Base-by-base conservation (phyloP, 2,329 filamentous ascomycete species). In the Fusarium nisikadoi region DNA sequence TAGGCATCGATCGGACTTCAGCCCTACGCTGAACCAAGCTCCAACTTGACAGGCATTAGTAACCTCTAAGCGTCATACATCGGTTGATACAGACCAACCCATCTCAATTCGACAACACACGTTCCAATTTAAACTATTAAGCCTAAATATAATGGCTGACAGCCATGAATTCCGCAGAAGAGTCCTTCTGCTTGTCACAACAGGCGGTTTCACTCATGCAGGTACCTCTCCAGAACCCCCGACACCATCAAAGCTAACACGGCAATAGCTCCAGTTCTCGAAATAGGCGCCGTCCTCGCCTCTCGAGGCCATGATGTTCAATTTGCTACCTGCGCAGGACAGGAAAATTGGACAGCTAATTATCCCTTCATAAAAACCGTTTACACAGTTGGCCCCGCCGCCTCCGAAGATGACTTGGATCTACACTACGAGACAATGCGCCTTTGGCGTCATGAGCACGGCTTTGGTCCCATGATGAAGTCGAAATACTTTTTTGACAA, bases 401-500 rank as follows among this genome's bases (percentile, higher is more conserved):
- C 78, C 3, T 58, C 76, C 8, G 74, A 80, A 35, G 70, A 77
- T 29, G 74, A 81, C 14, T 67, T 77, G 25, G 77, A 76, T 27
- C 49, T 70, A 5, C 81, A 83, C 68, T 84, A 83, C 62, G 71
- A 77, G 23, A 75, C 79, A 23, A 80, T 81, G 78, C 79, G 77
- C 10, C 65, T 72, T 6, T 83, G 79, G 76, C 77, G 80, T 31
- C 74, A 79, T 33, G 72, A 74, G 20, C 75, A 80, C 35, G 80
- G 79, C 55, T 71, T 82, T n/a, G 71, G 62, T 9, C 68, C 73
- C 13, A 73, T 76, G 46, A 79, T 84, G 73, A 60, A 73, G 25
- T 80, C 80, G n/a, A 84, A 83, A 61, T 77, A 77, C 39, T 73
- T 81, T 43, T 81, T 81, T 57, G 81, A 84, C 55, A 77, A 78